Percentiles rank a stretch among this genome's conserved stretches.
Conservation (phyloP, 108 stramenopile genomes). For the Cyclotella baltica region DNA sequence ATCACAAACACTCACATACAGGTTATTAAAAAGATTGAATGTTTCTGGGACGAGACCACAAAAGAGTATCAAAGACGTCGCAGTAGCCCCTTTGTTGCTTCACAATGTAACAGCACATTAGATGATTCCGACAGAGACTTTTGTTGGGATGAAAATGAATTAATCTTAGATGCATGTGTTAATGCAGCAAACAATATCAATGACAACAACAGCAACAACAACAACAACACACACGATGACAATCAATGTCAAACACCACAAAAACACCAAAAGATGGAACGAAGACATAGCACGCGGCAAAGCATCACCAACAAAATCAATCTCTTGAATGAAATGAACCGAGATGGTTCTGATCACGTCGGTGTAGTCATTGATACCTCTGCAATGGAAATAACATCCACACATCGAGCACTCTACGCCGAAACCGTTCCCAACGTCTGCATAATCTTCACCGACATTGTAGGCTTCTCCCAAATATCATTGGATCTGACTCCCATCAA, state of each 20-base stretch:
- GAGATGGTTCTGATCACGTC: slow-evolving; percentile 6
- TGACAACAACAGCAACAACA: too few relatives aligned
- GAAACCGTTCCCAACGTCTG: slow-evolving; percentile 35
- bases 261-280: too few relatives aligned
- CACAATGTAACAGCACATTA: too few relatives aligned
- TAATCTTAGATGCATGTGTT: neutral
- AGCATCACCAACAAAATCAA: too few relatives aligned
- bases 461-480: slow-evolving; percentile 45
- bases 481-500: slow-evolving; percentile 30
- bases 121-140: too few relatives aligned
- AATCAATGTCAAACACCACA: neutral
- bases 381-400: slow-evolving; percentile 16
- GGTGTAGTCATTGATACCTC: slow-evolving; percentile 3
- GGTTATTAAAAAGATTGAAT: slow-evolving; percentile 49
- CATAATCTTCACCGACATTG: slow-evolving; percentile 54
- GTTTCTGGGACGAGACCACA: slow-evolving; percentile 39
- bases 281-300: neutral
- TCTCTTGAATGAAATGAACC: slow-evolving; percentile 23
- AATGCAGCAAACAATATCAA: too few relatives aligned
- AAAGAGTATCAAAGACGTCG: slow-evolving; percentile 12
- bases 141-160: neutral
- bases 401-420: slow-evolving; percentile 38
- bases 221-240: too few relatives aligned
- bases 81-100: too few relatives aligned
- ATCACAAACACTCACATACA: too few relatives aligned